Evolutionary conservation across 257 asterid genomes (phyloP).

Genomic region (Voacanga thouarsii): DNA sequence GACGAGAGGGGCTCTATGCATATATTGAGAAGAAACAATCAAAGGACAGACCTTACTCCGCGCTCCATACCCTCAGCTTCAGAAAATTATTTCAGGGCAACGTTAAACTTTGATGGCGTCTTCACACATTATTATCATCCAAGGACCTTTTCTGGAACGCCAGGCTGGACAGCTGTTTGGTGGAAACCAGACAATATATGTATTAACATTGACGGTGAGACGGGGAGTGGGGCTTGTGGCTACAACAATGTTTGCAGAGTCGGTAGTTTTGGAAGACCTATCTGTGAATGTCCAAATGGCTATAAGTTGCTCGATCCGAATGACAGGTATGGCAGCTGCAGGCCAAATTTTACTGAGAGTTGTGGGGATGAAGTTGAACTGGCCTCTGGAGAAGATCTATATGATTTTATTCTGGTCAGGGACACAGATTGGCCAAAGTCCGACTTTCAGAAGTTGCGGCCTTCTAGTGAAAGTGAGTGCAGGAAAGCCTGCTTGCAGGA

Average conservation of each 20-base stretch:
- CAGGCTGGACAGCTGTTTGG: conserved; percentile 28
- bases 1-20: conserved; percentile 25
- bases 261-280: conserved; percentile 25
- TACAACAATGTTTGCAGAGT: conserved; percentile 46
- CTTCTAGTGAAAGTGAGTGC: background rate
- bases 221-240: conserved; percentile 66
- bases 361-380: conserved; percentile 28
- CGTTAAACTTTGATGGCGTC: conserved; percentile 51
- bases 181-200: conserved; percentile 45
- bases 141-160: conserved; percentile 15
- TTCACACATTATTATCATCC: conserved; percentile 42
- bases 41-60: background rate
- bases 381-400: conserved; percentile 10
- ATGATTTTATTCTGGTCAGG: conserved; percentile 16
- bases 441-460: background rate
- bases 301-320: conserved; percentile 36
- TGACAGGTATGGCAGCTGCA: conserved; percentile 38
- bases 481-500: conserved; percentile 34
- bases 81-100: conserved; percentile 36
- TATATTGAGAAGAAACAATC: conserved; percentile 26
- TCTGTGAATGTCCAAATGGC: conserved; percentile 48
- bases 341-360: conserved; percentile 28
- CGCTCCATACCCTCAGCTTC: conserved; percentile 23
- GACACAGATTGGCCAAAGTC: conserved; percentile 20
- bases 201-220: background rate